Percentiles rank a stretch among this genome's conserved stretches.
These are phyloP conservation scores for Penicillium chermesinum DNA, from an alignment of 495 filamentous ascomycete genomes.

Conservation along the genomic window DNA sequence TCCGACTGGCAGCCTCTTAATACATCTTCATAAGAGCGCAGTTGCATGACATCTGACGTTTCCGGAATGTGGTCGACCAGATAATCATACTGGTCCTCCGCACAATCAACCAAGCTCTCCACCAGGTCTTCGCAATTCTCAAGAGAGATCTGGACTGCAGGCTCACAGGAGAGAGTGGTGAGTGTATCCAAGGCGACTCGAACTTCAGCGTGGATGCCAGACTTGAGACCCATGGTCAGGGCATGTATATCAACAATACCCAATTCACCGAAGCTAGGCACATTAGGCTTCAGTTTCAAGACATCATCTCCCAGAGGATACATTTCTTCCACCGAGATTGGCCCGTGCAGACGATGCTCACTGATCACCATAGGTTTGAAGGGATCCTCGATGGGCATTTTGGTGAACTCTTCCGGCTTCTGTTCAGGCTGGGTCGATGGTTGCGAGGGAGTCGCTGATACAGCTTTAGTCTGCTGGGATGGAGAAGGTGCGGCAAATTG, in stretches of 20 bases:
- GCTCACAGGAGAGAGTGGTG: slow-evolving; percentile 62
- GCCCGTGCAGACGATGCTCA: slow-evolving; percentile 57
- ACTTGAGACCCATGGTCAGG: slow-evolving; percentile 88
- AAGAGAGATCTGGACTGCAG: slow-evolving; percentile 56
- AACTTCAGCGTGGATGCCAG: slow-evolving; percentile 82
- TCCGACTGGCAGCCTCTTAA: slow-evolving; percentile 71
- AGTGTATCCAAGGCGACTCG: slow-evolving; percentile 83
- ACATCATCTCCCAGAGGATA: slow-evolving; percentile 59
- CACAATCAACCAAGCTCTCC: slow-evolving; percentile 84
- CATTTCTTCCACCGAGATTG: slow-evolving; percentile 57
- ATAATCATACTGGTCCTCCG: slow-evolving; percentile 76
- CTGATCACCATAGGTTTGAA: slow-evolving; percentile 55
- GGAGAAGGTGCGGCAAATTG: slow-evolving; percentile 33
- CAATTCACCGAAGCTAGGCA: slow-evolving; percentile 71
- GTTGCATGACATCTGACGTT: slow-evolving; percentile 73
- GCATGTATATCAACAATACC: slow-evolving; percentile 87
- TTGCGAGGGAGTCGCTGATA: slow-evolving; percentile 39
- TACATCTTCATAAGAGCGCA: slow-evolving; percentile 84
- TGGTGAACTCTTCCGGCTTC: slow-evolving; percentile 43
- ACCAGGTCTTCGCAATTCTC: slow-evolving; percentile 81
- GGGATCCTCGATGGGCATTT: slow-evolving; percentile 38
- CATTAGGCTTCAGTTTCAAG: slow-evolving; percentile 57
- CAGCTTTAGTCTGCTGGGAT: slow-evolving; percentile 32
- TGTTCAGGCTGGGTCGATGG: slow-evolving; percentile 37
- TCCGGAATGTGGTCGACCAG: slow-evolving; percentile 75